These are phyloP conservation scores for Eucalyptus brandiana DNA, from an alignment of 345 rosid genomes.

Conservation along the genomic window DNA sequence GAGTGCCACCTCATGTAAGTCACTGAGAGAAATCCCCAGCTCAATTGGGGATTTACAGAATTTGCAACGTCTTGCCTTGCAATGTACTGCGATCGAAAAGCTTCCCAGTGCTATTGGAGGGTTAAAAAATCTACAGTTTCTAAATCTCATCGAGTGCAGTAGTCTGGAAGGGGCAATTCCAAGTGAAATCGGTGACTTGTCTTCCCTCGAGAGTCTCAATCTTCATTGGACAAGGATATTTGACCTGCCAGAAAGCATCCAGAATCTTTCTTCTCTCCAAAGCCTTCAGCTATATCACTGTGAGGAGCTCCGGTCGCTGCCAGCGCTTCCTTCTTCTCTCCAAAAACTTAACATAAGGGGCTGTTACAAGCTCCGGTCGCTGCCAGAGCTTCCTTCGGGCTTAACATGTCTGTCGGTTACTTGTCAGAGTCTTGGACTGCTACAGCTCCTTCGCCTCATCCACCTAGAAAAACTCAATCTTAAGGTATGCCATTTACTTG, in stretches of 20 bases:
- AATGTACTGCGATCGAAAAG: rapidly evolving
- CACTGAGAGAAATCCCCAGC: no score
- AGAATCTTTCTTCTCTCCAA: background rate
- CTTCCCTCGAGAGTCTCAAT: rapidly evolving
- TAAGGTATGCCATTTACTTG: rapidly evolving
- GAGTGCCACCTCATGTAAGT: no score
- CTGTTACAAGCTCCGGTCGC: no score
- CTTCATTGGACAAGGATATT: rapidly evolving
- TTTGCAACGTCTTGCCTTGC: rapidly evolving
- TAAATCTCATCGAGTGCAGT: rapidly evolving
- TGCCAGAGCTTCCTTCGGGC: background rate
- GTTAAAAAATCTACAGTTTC: no score
- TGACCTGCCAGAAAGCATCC: no score
- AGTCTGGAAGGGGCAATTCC: no score
- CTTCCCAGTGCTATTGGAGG: background rate
- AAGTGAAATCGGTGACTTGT: no score
- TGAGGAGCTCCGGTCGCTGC: no score
- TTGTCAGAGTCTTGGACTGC: background rate
- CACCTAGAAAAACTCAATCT: rapidly evolving
- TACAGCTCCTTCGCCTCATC: background rate
- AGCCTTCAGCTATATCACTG: no score
- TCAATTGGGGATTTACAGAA: no score
- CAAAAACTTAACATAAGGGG: no score
- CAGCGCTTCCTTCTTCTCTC: no score
- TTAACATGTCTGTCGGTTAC: background rate